A percentile compares a stretch with the other conserved stretches of the same genome.
Evolutionary conservation across 305 asterid genomes (phyloP).

Genomic region (Salvia sclarea): DNA sequence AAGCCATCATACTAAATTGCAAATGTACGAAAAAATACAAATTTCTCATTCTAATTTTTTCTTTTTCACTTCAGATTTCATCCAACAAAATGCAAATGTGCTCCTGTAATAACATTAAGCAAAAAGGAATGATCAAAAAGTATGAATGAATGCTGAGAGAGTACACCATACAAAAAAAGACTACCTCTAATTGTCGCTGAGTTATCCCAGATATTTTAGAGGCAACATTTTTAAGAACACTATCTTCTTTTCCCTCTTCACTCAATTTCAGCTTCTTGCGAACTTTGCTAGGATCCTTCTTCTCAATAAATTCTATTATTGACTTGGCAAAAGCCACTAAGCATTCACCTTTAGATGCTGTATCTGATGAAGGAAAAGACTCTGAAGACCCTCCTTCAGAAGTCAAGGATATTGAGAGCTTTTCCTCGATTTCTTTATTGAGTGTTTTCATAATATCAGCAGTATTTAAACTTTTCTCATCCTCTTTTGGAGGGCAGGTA

Average conservation of each 20-base stretch:
- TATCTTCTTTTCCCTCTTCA: conserved; percentile 44
- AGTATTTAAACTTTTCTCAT: conserved; percentile 51
- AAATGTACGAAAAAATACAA: not conserved
- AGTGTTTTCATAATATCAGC: conserved; percentile 45
- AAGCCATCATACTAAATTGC: not conserved
- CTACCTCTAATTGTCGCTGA: conserved; percentile 69
- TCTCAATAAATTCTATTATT: conserved; percentile 52
- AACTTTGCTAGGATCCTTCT: conserved; percentile 42
- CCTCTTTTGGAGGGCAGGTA: conserved; percentile 75
- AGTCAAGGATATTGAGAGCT: conserved; percentile 47
- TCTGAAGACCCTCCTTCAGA: conserved; percentile 51
- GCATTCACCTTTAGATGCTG: conserved; percentile 56
- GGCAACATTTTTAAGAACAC: conserved; percentile 48
- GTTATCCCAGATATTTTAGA: conserved; percentile 73
- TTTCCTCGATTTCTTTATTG: conserved; percentile 39
- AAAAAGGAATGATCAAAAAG: conserved; percentile 18
- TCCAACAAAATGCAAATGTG: conserved; percentile 5
- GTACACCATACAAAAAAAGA: conserved; percentile 9
- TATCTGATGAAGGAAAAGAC: conserved; percentile 37
- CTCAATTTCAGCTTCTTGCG: conserved; percentile 39
- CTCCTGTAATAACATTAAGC: conserved; percentile 9
- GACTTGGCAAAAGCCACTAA: conserved; percentile 63
- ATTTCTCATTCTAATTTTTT: not conserved
- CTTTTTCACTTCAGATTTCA: not conserved
- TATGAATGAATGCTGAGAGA: not conserved